Evolutionary conservation across 192 early-diverging fungal species (phyloP).

Genomic region (Lunasporangiospora selenospora): DNA sequence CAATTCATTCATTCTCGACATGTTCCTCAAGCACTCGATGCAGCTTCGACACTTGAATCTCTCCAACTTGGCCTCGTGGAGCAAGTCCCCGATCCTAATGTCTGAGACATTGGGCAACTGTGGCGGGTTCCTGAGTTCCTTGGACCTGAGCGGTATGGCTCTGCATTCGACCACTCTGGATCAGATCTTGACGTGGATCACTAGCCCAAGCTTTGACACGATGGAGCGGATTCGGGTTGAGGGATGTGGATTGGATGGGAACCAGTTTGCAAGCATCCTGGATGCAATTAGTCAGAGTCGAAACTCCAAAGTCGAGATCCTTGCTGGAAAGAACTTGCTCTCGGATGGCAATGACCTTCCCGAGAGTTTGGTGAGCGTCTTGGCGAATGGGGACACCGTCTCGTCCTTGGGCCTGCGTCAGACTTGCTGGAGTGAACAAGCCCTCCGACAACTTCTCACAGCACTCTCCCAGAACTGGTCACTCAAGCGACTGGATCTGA

Average conservation of each 20-base stretch:
- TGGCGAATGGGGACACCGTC: conserved; percentile 48
- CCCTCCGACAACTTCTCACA: conserved; percentile 53
- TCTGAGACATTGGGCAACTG: conserved; percentile 39
- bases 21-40: conserved; percentile 47
- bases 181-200: conserved; percentile 36
- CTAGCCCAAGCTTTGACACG: conserved; percentile 26
- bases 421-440: conserved; percentile 56
- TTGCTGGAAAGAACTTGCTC: conserved; percentile 48
- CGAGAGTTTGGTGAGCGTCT: conserved; percentile 41
- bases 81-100: conserved; percentile 45
- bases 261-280: conserved; percentile 49
- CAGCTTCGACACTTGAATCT: conserved; percentile 28
- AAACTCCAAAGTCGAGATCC: conserved; percentile 46
- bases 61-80: conserved; percentile 36
- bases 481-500: conserved; percentile 48
- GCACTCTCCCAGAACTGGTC: conserved; percentile 48
- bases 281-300: conserved; percentile 43
- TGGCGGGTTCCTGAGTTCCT: conserved; percentile 18
- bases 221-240: conserved; percentile 42
- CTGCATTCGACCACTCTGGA: conserved; percentile 34
- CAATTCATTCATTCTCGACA: conserved; percentile 44
- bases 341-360: conserved; percentile 47
- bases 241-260: conserved; percentile 51
- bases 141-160: conserved; percentile 43
- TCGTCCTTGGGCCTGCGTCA: conserved; percentile 45